A percentile compares a stretch with the other conserved stretches of the same genome.
Evolutionary conservation across 352 stramenopile species (phyloP).

Genomic region (Thraustochytrium striatum): DNA sequence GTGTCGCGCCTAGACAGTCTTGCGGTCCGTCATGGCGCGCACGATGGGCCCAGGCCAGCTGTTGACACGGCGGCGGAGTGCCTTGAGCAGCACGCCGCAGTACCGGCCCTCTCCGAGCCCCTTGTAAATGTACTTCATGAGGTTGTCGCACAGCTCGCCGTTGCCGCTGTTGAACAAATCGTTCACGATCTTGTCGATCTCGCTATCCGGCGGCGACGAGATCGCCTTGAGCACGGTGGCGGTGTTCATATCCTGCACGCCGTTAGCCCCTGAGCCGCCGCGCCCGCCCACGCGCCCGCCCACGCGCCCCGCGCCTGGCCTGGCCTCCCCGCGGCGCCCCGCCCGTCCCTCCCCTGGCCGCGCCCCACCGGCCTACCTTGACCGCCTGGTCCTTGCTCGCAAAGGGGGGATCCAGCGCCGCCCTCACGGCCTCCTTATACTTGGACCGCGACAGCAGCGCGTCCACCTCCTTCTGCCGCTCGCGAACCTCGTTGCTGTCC

Average conservation of each 20-base stretch:
- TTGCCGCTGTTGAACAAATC: conserved; percentile 3
- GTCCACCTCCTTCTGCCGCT: conserved; percentile 27
- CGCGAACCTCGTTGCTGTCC: background rate
- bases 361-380: background rate
- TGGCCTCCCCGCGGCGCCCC: too few relatives aligned
- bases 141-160: conserved; percentile 41
- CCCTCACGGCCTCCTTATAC: conserved; percentile 16
- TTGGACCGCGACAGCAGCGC: conserved; percentile 25
- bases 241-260: conserved; percentile 37
- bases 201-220: conserved; percentile 26
- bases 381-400: conserved; percentile 9
- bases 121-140: conserved; percentile 50
- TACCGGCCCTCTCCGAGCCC: conserved; percentile 10
- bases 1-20: conserved; percentile 12
- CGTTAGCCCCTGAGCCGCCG: too few relatives aligned
- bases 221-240: conserved; percentile 44
- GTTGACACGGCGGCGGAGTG: background rate
- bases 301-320: too few relatives aligned
- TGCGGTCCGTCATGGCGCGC: conserved; percentile 44
- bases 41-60: conserved; percentile 17
- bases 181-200: conserved; percentile 41
- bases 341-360: too few relatives aligned
- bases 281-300: too few relatives aligned
- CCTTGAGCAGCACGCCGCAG: conserved; percentile 36
- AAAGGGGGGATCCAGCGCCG: conserved; percentile 22